Evolutionary conservation across 139 green algal species (phyloP).

Genomic region (Tetradesmus lagerheimii): DNA sequence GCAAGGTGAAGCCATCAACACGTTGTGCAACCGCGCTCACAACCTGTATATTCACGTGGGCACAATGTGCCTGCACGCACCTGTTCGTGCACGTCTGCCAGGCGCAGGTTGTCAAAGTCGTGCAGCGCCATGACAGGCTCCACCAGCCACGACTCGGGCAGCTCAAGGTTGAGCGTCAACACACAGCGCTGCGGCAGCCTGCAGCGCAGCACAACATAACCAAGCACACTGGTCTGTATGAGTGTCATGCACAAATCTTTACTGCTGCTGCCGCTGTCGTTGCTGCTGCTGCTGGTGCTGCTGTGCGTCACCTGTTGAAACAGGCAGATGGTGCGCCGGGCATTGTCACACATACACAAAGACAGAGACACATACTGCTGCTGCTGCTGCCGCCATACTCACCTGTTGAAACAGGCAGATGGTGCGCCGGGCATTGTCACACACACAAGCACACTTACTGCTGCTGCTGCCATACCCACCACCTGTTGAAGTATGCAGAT

Average conservation of each 20-base stretch:
- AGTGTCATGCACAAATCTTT: too few relatives aligned
- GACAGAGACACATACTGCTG: too few relatives aligned
- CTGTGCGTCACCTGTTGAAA: not conserved
- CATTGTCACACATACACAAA: too few relatives aligned
- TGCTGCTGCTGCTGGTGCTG: not conserved
- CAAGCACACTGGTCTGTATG: not conserved
- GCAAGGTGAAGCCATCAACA: too few relatives aligned
- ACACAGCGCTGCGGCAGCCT: slow-evolving; percentile 75
- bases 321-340: slow-evolving; percentile 35
- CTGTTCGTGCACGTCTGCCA: slow-evolving; percentile 77
- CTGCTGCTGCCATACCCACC: slow-evolving; percentile 1
- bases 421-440: slow-evolving; percentile 33
- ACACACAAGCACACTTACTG: too few relatives aligned
- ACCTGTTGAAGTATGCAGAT: slow-evolving; percentile 37
- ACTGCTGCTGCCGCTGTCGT: too few relatives aligned
- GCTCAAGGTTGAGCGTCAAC: slow-evolving; percentile 94
- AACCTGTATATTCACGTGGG: too few relatives aligned
- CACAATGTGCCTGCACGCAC: not conserved
- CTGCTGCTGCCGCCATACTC: not conserved
- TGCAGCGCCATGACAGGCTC: slow-evolving; percentile 71
- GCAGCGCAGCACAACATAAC: not conserved
- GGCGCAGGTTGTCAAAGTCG: slow-evolving; percentile 95
- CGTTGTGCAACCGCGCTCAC: too few relatives aligned
- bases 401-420: slow-evolving; percentile 43
- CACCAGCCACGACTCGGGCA: slow-evolving; percentile 95